These are phyloP conservation scores for Holtermannia corniformis DNA, from an alignment of 768 basidiomycete genomes.

Conservation along the genomic window DNA sequence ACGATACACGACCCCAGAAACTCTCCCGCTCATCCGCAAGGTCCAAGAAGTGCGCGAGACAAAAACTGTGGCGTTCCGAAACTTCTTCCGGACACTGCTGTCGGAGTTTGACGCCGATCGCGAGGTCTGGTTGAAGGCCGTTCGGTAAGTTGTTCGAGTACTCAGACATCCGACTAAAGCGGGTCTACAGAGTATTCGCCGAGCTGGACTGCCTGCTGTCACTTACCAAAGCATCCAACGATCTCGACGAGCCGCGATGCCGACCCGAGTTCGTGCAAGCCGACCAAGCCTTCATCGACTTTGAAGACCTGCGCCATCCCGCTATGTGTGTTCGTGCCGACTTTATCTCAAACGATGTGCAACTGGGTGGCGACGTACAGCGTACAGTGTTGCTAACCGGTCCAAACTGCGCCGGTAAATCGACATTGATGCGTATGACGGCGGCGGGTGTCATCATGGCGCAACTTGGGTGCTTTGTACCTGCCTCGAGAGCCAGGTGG, in stretches of 20 bases:
- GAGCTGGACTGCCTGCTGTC: constrained; percentile 96
- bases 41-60: constrained; percentile 93
- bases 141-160: constrained; percentile 25
- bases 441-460: constrained; percentile 85
- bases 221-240: constrained; percentile 75
- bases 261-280: constrained; percentile 73
- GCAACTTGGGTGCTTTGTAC: constrained; percentile 90
- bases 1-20: constrained; percentile 68
- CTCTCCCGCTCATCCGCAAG: constrained; percentile 60
- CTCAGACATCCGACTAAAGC: neutral
- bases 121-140: constrained; percentile 33
- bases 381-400: constrained; percentile 82
- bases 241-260: constrained; percentile 88
- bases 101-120: constrained; percentile 40
- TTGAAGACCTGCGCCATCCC: constrained; percentile 82
- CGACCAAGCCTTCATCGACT: constrained; percentile 71
- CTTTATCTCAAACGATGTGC: constrained; percentile 91
- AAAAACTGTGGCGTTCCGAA: constrained; percentile 64
- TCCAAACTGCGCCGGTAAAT: constrained; percentile 59
- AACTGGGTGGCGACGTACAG: constrained; percentile 60
- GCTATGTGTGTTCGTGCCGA: constrained; percentile 61
- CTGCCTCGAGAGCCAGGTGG: constrained; percentile 68
- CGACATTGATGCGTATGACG: constrained; percentile 80
- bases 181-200: constrained; percentile 57
- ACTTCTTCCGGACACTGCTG: constrained; percentile 52